Percentiles rank a stretch among this genome's conserved stretches.
phyloP scores from a whole-genome alignment of 148 eudicot genomes.

The Simmondsia chinensis region DNA sequence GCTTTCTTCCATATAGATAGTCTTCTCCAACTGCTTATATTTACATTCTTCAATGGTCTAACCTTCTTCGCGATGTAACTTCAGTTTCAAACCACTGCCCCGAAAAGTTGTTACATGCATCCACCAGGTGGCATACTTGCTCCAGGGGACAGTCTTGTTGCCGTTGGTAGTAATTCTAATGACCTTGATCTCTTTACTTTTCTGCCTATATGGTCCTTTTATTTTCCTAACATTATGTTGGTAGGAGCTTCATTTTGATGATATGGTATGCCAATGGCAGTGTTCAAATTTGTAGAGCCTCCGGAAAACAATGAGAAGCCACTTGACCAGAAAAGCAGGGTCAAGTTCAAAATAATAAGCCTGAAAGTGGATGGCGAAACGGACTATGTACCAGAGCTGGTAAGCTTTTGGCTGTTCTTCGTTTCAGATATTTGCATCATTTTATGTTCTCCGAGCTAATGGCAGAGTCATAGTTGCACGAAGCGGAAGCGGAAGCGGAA shows the following conservation, averaged over 20 bases:
- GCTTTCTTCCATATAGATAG: neutral
- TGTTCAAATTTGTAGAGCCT: slow-evolving; percentile 55
- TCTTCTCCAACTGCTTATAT: neutral
- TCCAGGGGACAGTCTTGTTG: slow-evolving; percentile 40
- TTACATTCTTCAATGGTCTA: neutral
- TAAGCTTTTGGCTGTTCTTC: slow-evolving; percentile 5
- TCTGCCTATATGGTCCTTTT: too few species aligned
- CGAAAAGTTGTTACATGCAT: slow-evolving; percentile 52
- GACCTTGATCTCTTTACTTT: neutral
- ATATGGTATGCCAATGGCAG: slow-evolving; percentile 13
- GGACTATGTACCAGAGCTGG: slow-evolving; percentile 51
- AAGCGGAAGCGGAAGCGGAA: too few species aligned
- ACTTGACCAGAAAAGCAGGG: slow-evolving; percentile 31
- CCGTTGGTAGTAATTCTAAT: slow-evolving; percentile 27
- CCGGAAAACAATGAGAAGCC: slow-evolving; percentile 34
- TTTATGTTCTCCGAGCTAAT: too few species aligned
- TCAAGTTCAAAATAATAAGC: slow-evolving; percentile 54
- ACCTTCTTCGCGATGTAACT: too few species aligned
- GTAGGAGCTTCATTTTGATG: neutral
- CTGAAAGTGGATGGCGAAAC: slow-evolving; percentile 36
- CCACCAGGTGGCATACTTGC: slow-evolving; percentile 54
- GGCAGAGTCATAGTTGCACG: too few species aligned
- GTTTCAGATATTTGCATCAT: too few species aligned
- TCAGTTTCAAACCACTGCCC: slow-evolving; percentile 59
- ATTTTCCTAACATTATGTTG: too few species aligned